Conservation (phyloP, 768 basidiomycete species). For the Terana coerulea region DNA sequence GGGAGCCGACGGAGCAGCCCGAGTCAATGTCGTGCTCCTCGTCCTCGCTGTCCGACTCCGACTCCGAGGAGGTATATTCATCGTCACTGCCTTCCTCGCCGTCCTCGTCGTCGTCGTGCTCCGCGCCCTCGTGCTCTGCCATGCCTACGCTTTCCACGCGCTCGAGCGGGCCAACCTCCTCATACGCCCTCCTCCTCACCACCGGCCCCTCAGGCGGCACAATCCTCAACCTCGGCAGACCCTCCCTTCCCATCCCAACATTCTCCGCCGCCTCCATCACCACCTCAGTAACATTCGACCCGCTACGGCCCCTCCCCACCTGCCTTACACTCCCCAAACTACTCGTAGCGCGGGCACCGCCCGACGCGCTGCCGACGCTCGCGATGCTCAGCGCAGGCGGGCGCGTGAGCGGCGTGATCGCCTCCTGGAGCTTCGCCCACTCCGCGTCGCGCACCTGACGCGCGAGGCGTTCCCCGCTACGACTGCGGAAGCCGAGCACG, state of each 20-base stretch:
- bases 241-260: not conserved
- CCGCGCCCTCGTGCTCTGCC: not conserved
- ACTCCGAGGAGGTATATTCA: not conserved
- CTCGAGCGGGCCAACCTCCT: not conserved
- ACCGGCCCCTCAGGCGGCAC: not conserved
- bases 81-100: too few species aligned
- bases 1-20: not conserved
- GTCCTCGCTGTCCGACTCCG: not conserved
- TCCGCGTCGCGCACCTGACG: not conserved
- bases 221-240: not conserved
- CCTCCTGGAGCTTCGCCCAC: not conserved
- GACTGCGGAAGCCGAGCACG: not conserved
- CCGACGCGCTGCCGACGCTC: too few species aligned
- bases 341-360: too few species aligned
- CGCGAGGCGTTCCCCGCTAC: not conserved
- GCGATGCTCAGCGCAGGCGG: slow-evolving; percentile 9
- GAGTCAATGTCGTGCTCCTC: slow-evolving; percentile 2
- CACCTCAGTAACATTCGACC: not conserved
- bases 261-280: too few species aligned
- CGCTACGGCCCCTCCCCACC: not conserved
- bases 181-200: not conserved
- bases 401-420: slow-evolving; percentile 4
- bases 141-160: not conserved
- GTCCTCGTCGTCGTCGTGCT: not conserved
- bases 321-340: not conserved